phyloP scores from a whole-genome alignment of 192 early-diverging fungal species.

The Coemansia sp. region DNA sequence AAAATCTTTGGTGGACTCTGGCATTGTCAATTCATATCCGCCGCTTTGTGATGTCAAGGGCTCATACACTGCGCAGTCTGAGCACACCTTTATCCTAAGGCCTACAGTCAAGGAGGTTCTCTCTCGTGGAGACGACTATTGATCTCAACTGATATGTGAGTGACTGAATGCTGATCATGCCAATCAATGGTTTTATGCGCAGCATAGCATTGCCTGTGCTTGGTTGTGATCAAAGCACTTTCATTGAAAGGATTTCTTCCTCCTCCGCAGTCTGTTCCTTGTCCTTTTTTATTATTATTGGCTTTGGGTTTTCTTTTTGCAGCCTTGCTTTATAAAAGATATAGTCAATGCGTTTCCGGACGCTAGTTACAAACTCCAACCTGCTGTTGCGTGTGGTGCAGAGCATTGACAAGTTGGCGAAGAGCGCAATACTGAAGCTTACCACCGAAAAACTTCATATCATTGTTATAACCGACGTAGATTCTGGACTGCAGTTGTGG shows the following conservation, averaged over 20 bases:
- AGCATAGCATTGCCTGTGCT: neutral
- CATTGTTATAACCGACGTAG: slow-evolving; percentile 60
- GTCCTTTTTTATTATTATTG: slow-evolving; percentile 1
- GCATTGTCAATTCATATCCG: slow-evolving; percentile 82
- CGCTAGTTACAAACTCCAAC: slow-evolving; percentile 32
- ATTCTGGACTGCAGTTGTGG: slow-evolving; percentile 72
- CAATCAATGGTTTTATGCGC: slow-evolving; percentile 8
- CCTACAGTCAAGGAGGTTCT: slow-evolving; percentile 89
- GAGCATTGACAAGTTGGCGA: slow-evolving; percentile 71
- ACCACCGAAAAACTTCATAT: slow-evolving; percentile 63
- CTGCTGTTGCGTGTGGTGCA: slow-evolving; percentile 47
- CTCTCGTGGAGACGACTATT: slow-evolving; percentile 73
- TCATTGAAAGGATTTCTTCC: slow-evolving; percentile 1
- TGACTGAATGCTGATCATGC: too few relatives aligned
- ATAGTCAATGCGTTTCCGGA: slow-evolving; percentile 31
- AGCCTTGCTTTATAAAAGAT: neutral
- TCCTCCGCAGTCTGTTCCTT: neutral
- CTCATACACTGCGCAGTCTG: slow-evolving; percentile 93
- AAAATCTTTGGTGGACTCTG: slow-evolving; percentile 79
- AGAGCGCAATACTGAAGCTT: slow-evolving; percentile 65
- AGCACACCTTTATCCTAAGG: slow-evolving; percentile 90
- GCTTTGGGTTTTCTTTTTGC: neutral
- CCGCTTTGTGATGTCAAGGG: slow-evolving; percentile 85
- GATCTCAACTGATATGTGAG: neutral
- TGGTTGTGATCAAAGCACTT: neutral